Evolutionary conservation across 2,329 filamentous ascomycete species (phyloP), one percentile per base, ranked within the genome.

Genomic region (Pseudocercospora fuligena): DNA sequence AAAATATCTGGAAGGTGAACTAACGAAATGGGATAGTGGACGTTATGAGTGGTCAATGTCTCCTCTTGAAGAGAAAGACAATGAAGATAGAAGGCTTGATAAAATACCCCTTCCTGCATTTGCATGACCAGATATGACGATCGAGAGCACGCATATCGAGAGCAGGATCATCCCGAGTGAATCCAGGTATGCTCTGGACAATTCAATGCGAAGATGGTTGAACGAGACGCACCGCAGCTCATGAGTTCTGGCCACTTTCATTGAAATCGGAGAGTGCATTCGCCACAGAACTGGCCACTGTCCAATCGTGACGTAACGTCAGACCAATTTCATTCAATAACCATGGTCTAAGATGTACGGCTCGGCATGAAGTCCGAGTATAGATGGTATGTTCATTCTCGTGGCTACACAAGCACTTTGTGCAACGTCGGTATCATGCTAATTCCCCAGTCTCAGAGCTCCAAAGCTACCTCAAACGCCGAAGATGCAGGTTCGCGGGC

Each of bases 401-500:
- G 27, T 29, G 51, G 51, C 51, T 56, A 31, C 51, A 56, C 27
- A 31, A 31, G 51, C 51, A 31, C 51, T 56, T 56, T 56, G 23
- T 56, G 27, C 25, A 56, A n/a, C 51, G 7, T 56, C 16, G 16
- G 16, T 31, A 56, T 56, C 51, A 31, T 29, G 51, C 51, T 56
- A n/a, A 19, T 31, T 19, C 51, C 23, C 23, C 7, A 31, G 27
- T 31, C 11, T 31, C 16, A 11, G 1, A 29, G 21, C 27, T 27
- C 23, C 25, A n/a, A n/a, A 27, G 23, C 25, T 56, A 31, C 25
- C 27, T 2, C 51, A 25, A 56, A 56, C 51, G 51, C 51, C 51
- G 2, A 27, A 27, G 9, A 31, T 27, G 51, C 27, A 31, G 25
- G 23, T 5, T 3, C 16, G 7, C 16, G 16, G 7, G 40, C 40